Conservation (phyloP, 208 protist species). For the Trypanosoma caninum region DNA sequence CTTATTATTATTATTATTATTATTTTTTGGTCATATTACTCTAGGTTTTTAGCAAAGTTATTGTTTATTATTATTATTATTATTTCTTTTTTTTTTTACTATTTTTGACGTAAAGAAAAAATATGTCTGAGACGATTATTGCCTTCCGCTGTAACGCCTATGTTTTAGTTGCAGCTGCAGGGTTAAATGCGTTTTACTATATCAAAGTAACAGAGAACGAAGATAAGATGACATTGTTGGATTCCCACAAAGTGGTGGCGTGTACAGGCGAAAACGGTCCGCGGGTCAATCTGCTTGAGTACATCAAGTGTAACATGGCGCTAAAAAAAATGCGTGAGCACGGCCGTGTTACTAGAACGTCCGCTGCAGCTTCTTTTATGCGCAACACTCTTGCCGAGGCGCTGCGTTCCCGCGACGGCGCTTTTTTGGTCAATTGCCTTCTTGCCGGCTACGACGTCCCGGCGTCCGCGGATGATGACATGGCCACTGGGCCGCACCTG, state of each 20-base stretch:
- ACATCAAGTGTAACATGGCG: constrained; percentile 91
- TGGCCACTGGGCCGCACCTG: constrained; percentile 54
- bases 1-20: constrained; percentile 11
- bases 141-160: constrained; percentile 87
- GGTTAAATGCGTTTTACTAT: constrained; percentile 89
- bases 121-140: constrained; percentile 86
- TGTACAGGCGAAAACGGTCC: constrained; percentile 89
- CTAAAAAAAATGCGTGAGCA: constrained; percentile 86
- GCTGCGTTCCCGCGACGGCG: constrained; percentile 80
- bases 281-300: constrained; percentile 91
- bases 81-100: constrained; percentile 1
- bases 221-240: constrained; percentile 91
- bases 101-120: constrained; percentile 1
- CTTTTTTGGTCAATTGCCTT: constrained; percentile 89
- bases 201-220: constrained; percentile 92
- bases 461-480: constrained; percentile 65
- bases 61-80: constrained; percentile 7
- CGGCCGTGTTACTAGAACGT: constrained; percentile 71
- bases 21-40: too few relatives aligned
- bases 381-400: constrained; percentile 77
- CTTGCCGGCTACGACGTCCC: constrained; percentile 90
- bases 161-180: constrained; percentile 74
- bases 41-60: too few relatives aligned
- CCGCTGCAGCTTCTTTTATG: constrained; percentile 86
- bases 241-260: constrained; percentile 88